These are phyloP conservation scores for Tetracentron sinense DNA, from an alignment of 164 flowering plant genomes.

Conservation along the genomic window DNA sequence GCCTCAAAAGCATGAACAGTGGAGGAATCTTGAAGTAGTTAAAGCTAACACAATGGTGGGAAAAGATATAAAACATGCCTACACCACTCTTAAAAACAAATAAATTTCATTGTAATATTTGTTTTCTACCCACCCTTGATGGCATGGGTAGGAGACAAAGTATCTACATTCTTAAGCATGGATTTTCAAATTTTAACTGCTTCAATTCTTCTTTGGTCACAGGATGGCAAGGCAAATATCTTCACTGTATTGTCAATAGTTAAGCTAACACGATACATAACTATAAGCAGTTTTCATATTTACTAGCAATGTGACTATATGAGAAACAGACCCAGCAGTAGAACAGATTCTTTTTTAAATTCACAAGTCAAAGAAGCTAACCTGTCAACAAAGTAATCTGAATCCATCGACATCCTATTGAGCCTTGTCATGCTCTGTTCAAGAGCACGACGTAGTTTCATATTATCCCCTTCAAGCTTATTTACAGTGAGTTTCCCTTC, in stretches of 20 bases:
- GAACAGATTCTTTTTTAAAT: background rate
- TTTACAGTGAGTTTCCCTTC: conserved; percentile 61
- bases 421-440: conserved; percentile 98
- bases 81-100: too few relatives aligned
- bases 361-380: conserved; percentile 23
- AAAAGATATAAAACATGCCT: too few relatives aligned
- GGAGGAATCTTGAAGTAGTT: background rate
- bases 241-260: background rate
- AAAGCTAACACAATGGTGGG: too few relatives aligned
- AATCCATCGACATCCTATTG: conserved; percentile 95
- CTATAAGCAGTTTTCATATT: background rate
- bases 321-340: background rate
- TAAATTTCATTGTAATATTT: too few relatives aligned
- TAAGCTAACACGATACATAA: background rate
- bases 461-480: conserved; percentile 89
- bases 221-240: background rate
- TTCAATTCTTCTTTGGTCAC: too few relatives aligned
- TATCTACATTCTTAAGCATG: too few relatives aligned
- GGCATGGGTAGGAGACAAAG: too few relatives aligned
- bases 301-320: background rate
- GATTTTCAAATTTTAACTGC: too few relatives aligned
- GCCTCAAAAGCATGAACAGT: background rate
- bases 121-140: too few relatives aligned
- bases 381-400: conserved; percentile 96
- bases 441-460: conserved; percentile 77